Evolutionary conservation across 768 basidiomycete species (phyloP), one percentile per base, ranked within the genome.

Genomic region (Trichaptum fuscoviolaceum): DNA sequence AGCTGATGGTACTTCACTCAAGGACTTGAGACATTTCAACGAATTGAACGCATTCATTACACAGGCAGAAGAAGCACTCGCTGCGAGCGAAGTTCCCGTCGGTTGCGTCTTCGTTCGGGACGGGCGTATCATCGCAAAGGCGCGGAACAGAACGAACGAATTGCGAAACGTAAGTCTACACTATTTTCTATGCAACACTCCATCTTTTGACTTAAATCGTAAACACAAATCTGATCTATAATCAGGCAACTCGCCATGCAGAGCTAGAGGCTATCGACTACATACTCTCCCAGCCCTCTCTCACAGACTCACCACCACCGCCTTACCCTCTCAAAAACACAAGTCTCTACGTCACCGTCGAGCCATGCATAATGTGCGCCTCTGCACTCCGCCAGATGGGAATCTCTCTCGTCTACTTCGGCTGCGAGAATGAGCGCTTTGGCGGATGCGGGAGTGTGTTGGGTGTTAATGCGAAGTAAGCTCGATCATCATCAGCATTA

Each of bases 361-460:
- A 99, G 77, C 97, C 96, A 0, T 99, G 97, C 77, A 95, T 99
- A 75, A 99, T 99, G 97, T 99, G 97, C 70, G 94, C 95, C 15
- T 95, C 93, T 25, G 97, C 96, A 12, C 83, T 99, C 35, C 85
- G 96, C 64, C 97, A 99, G 77, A 77, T 96, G 68, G 96, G 96
- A 18, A 93, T 99, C 71, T 88, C 87, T 66, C 83, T 90, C 69
- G 96, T 98, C 7, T 91, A 87, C 67, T 99, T 93, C 74, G 97
- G 97, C 1, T 96, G 95, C 75, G 91, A 85, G 24, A 99, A 99
- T 75, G 96, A 97, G 69, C 84, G 95, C 67, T 99, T 99, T 70
- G 96, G 97, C 9, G 97, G 97, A 3, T 96, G 95, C 76, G 96
- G 93, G 57, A 96, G 95, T 71, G 96, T 99, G 7, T 79, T 97